Evolutionary conservation across 2,329 filamentous ascomycete genomes (phyloP), one percentile per base, ranked within the genome.

Genomic region (Colletotrichum eremochloae): DNA sequence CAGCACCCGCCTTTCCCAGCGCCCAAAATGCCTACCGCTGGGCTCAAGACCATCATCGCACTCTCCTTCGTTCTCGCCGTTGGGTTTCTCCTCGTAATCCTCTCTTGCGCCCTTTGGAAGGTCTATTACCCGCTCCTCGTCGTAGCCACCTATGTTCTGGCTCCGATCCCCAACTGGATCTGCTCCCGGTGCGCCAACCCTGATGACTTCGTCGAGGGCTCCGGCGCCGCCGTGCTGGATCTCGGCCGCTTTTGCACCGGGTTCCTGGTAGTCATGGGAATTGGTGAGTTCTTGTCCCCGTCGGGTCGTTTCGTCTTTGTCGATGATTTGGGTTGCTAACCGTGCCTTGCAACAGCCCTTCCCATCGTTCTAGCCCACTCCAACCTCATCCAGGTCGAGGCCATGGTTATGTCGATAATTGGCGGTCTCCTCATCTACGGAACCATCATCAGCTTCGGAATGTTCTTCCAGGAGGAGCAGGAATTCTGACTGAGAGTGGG

Each of bases 11-110:
- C 56, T 58, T 33, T 31, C 20, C 18, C 63, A 33, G 40, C 76
- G 74, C 74, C 76, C 84, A 87, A 78, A 75, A 90, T 90, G 88
- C 82, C 88, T 85, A 90, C 94, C 87, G 95, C 96, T 78, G 96
- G 96, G 82, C 92, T 99, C 80, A 98, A 98, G 86, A 99, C 96
- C 77, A 99, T 99, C 85, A 99, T 99, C 84, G 94, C 94, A 76
- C 93, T 99, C 78, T 98, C 96, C 81, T 99, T 99, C 85, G 96
- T 99, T 81, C 94, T 99, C 76, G 96, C 96, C 78, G 96, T 99
- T 79, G 96, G 96, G 78, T 99, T 99, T 86, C 94, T 99, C 79
- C 94, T 99, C 77, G 96, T 98, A 77, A 99, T 99, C 84, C 93
- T 99, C 79, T 98, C 95, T 75, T 97, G 95, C 81, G 96, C 96